phyloP scores from a whole-genome alignment of 108 stramenopile species.

The Fistulifera pelliculosa region DNA sequence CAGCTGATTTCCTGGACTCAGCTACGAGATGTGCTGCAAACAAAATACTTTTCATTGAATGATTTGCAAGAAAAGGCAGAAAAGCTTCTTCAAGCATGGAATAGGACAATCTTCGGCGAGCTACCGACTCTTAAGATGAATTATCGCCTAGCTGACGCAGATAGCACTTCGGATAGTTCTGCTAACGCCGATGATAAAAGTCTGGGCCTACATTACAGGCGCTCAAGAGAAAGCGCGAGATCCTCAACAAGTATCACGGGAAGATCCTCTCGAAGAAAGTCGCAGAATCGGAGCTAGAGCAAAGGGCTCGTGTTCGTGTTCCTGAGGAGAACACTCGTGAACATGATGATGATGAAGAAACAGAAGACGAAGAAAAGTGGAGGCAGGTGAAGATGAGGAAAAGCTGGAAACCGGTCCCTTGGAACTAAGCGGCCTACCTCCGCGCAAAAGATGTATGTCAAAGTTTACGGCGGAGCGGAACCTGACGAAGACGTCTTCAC shows the following conservation, averaged over 20 bases:
- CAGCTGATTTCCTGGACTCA: no score
- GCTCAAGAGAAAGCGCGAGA: neutral
- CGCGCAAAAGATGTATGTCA: neutral
- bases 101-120: neutral
- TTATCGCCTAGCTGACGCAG: neutral
- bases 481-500: conserved; percentile 7
- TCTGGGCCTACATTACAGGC: neutral
- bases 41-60: no score
- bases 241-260: neutral
- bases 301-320: no score
- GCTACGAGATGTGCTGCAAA: no score
- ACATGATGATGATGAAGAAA: conserved; percentile 7
- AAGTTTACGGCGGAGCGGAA: neutral
- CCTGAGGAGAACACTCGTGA: no score
- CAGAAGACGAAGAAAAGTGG: neutral
- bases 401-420: no score
- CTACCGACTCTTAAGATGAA: neutral
- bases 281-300: neutral
- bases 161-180: neutral
- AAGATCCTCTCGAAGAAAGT: neutral
- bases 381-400: no score
- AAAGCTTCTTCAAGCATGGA: conserved; percentile 1
- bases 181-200: neutral
- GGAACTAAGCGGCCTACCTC: neutral
- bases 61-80: no score